Base-by-base conservation (phyloP, 768 basidiomycete species). In the Leccinum imitatum region DNA sequence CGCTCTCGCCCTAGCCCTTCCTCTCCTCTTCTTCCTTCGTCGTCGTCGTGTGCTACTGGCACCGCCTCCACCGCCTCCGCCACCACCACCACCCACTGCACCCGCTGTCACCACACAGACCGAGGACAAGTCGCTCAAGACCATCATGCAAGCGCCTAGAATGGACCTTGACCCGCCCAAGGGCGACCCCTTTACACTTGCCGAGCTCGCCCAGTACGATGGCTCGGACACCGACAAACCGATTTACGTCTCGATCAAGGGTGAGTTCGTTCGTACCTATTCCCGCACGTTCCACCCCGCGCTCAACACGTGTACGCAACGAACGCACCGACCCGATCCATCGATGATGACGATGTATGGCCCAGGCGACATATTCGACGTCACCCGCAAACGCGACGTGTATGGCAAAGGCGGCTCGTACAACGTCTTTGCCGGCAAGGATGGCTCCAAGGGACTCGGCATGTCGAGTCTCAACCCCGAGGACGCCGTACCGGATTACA, bases 181-280 rank as follows among this genome's bases (percentile, higher is more conserved):
- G 73, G 78, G 88, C 63, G 88, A 93, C 71, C 88, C 90, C 0
- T 91, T 85, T 77, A 89, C 91, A 0, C 79, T 80, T 15, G 82
- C 82, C 61, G 74, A 90, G 63, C 80, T 98, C 60, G 85, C 80
- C 41, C 63, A 80, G 66, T 94, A 79, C 71, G 85, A 95, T 73
- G 95, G 95, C 17, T 76, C 79, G 0, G 83, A 87, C 62, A 70
- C 80, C 0, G 67, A 73, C 44, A 84, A 84, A 65, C 91, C 93
- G 1, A 91, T 98, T 62, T 94, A 90, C 65, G 89, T 98, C 47
- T 89, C 93, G 31, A 95, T 98, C 77, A 98, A 97, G 81, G 93
- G 92, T 87, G 59, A 47, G 70, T 65, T 5, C 63, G 15, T 23
- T 3, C 79, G 87, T 87, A 41, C 54, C 23, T 54, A 56, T 27